Evolutionary conservation across 2,329 filamentous ascomycete genomes (phyloP).

Genomic region (Fusarium continuum): DNA sequence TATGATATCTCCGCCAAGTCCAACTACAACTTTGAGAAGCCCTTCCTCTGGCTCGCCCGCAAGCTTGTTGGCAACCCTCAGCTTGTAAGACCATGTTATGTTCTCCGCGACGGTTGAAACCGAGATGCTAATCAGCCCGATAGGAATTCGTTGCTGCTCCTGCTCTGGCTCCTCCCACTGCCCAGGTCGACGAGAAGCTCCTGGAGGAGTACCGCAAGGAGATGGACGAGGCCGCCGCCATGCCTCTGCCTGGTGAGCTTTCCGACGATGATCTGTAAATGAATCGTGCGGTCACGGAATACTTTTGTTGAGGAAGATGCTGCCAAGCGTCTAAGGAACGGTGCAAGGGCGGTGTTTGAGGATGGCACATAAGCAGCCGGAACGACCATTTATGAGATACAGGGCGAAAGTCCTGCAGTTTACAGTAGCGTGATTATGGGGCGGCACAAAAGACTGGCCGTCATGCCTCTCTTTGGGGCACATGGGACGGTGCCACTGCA

Average conservation of each 20-base stretch:
- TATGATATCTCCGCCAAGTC: constrained; percentile 99
- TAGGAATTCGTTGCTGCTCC: constrained; percentile 97
- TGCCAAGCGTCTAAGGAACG: constrained; percentile 34
- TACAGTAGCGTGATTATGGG: constrained; percentile 50
- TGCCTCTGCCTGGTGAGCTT: constrained; percentile 95
- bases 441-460: constrained; percentile 45
- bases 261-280: constrained; percentile 75
- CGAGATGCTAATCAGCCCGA: constrained; percentile 40
- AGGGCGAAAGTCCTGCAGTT: constrained; percentile 46
- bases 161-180: constrained; percentile 92
- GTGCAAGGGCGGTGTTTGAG: constrained; percentile 41
- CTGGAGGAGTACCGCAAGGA: constrained; percentile 86
- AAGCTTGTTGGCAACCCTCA: constrained; percentile 94
- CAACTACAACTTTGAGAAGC: constrained; percentile 99
- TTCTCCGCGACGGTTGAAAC: neutral
- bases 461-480: constrained; percentile 45
- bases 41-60: constrained; percentile 98
- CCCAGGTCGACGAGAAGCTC: constrained; percentile 84
- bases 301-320: constrained; percentile 46
- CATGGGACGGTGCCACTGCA: constrained; percentile 48
- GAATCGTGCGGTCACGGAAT: constrained; percentile 42
- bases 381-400: constrained; percentile 53
- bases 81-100: constrained; percentile 29
- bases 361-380: constrained; percentile 46
- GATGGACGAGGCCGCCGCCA: constrained; percentile 80